phyloP scores from a whole-genome alignment of 441 rosid genomes.

The Pelargonium cotyledonis region DNA sequence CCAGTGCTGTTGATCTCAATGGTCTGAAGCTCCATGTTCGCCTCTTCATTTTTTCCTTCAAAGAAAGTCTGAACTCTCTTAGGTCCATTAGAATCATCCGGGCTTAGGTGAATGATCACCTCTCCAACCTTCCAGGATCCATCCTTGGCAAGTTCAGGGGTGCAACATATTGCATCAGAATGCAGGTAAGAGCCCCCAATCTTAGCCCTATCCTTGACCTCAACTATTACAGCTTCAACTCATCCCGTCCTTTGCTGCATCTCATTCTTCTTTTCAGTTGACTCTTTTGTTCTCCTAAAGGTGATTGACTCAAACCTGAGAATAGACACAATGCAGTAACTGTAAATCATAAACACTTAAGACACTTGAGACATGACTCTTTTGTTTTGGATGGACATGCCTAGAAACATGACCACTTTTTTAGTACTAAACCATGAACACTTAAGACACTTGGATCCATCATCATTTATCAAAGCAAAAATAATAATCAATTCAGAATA shows the following conservation, averaged over 20 bases:
- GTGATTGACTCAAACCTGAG: conserved; percentile 33
- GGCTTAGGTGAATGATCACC: conserved; percentile 26
- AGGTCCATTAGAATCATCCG: conserved; percentile 21
- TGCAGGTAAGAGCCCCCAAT: conserved; percentile 28
- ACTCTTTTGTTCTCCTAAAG: conserved; percentile 28
- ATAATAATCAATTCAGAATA: neutral
- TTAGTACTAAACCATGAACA: too few species aligned
- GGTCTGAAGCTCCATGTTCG: conserved; percentile 25
- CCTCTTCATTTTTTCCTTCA: conserved; percentile 29
- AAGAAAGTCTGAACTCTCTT: conserved; percentile 29
- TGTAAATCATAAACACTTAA: neutral
- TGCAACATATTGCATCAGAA: conserved; percentile 29
- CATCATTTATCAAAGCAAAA: neutral
- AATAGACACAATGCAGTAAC: neutral
- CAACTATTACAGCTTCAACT: conserved; percentile 31
- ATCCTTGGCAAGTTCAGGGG: conserved; percentile 25
- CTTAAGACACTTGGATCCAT: neutral
- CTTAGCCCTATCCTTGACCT: conserved; percentile 28
- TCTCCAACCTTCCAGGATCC: conserved; percentile 34
- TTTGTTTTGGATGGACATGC: too few species aligned
- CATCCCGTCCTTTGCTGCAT: conserved; percentile 38
- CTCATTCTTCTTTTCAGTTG: conserved; percentile 25
- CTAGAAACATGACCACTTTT: too few species aligned
- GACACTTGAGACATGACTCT: neutral
- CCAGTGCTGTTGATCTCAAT: conserved; percentile 29